Conservation (phyloP, 2,329 filamentous ascomycete genomes). For the Fusarium sp. region DNA sequence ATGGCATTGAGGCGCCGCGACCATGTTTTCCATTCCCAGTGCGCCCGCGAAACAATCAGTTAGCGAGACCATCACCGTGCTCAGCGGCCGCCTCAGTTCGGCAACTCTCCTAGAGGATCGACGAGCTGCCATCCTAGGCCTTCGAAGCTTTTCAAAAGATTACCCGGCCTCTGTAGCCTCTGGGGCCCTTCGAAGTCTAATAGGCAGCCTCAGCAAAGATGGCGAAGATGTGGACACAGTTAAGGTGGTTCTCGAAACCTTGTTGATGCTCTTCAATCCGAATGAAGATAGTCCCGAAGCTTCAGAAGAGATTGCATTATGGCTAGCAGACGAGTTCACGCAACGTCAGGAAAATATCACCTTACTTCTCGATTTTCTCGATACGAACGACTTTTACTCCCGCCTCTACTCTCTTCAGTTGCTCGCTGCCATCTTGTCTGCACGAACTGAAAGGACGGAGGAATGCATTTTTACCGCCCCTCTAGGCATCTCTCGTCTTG, state of each 20-base stretch:
- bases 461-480: conserved; percentile 93
- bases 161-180: conserved; percentile 97
- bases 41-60: conserved; percentile 96
- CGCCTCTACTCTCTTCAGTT: conserved; percentile 92
- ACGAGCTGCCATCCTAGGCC: conserved; percentile 89
- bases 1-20: conserved; percentile 47
- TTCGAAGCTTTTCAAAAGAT: conserved; percentile 95
- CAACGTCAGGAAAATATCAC: conserved; percentile 98
- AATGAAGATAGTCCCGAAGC: conserved; percentile 84
- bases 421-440: conserved; percentile 85
- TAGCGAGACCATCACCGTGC: conserved; percentile 90
- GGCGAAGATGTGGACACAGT: conserved; percentile 95
- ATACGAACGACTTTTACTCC: conserved; percentile 88
- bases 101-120: conserved; percentile 95
- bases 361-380: conserved; percentile 87
- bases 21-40: conserved; percentile 73
- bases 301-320: conserved; percentile 94
- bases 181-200: conserved; percentile 88
- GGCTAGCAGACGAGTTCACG: conserved; percentile 98
- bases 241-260: conserved; percentile 93
- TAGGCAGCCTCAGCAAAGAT: conserved; percentile 87
- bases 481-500: conserved; percentile 87
- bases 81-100: conserved; percentile 88
- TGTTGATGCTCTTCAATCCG: conserved; percentile 89
- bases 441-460: conserved; percentile 90